phyloP scores from a whole-genome alignment of 1,139 yeast species.

The Torulaspora pretoriensis region DNA sequence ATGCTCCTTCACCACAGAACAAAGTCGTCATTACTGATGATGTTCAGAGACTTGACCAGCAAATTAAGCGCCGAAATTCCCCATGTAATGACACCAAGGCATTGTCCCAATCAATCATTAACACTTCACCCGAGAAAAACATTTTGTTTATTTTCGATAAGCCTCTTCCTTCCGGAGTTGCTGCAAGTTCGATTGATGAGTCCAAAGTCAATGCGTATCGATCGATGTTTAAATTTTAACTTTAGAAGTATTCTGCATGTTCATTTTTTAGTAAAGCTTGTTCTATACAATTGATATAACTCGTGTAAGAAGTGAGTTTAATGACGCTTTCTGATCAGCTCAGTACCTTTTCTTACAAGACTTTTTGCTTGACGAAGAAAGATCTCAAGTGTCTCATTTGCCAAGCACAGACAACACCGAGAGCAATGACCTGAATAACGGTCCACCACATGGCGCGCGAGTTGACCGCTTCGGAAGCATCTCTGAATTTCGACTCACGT shows the following conservation, averaged over 20 bases:
- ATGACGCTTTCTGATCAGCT: background rate
- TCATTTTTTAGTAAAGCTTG: background rate
- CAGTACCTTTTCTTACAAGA: conserved; percentile 40
- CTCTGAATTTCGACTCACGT: conserved; percentile 65
- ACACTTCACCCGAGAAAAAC: background rate
- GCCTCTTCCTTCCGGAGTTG: conserved; percentile 24
- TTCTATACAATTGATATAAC: background rate
- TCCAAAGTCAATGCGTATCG: conserved; percentile 22
- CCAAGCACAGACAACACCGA: conserved; percentile 60
- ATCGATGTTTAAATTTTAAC: conserved; percentile 24
- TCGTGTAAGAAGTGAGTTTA: background rate
- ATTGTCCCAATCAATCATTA: background rate
- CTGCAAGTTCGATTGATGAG: conserved; percentile 17
- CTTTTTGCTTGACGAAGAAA: conserved; percentile 63
- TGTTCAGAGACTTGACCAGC: background rate
- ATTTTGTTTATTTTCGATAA: conserved; percentile 21
- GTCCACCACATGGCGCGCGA: conserved; percentile 65
- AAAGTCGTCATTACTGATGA: background rate
- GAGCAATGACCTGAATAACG: conserved; percentile 53
- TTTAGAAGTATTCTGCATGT: background rate
- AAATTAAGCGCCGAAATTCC: no score
- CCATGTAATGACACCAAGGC: no score
- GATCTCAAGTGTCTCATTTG: conserved; percentile 60
- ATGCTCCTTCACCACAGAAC: background rate
- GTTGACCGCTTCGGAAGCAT: conserved; percentile 62